Percentiles rank a stretch among this genome's conserved stretches.
These are phyloP conservation scores for Penicillium turbatum DNA, from an alignment of 495 filamentous ascomycete genomes.

Conservation along the genomic window DNA sequence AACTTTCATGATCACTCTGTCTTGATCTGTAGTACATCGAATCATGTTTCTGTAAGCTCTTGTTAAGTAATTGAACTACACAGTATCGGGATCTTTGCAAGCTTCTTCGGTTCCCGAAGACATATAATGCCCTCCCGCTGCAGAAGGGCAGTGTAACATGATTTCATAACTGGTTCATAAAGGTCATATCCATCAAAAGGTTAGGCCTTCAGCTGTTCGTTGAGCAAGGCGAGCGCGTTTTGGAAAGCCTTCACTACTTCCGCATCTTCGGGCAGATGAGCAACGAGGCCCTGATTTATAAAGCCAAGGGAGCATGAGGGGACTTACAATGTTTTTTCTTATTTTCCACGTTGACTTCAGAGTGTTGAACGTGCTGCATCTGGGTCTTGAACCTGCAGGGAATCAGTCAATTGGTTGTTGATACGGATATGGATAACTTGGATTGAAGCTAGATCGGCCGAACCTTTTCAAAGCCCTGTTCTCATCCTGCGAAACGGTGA, in stretches of 20 bases:
- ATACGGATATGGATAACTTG: background rate
- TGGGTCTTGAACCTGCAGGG: constrained; percentile 64
- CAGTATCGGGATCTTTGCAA: background rate
- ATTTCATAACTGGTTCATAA: background rate
- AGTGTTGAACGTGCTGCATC: constrained; percentile 64
- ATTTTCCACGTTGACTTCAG: constrained; percentile 60
- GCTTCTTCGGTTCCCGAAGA: background rate
- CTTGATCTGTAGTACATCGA: background rate
- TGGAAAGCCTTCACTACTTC: constrained; percentile 79
- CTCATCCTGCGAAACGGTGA: constrained; percentile 62
- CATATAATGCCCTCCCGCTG: background rate
- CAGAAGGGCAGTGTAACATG: background rate
- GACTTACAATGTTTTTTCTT: constrained; percentile 71
- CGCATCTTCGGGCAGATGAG: constrained; percentile 47
- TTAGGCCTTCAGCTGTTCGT: constrained; percentile 30
- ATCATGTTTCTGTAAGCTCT: background rate
- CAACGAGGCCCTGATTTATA: background rate
- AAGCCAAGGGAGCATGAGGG: background rate
- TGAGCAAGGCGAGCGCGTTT: constrained; percentile 66
- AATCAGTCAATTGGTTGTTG: constrained; percentile 1
- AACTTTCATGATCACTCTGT: background rate
- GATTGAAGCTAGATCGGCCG: background rate
- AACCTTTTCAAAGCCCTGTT: constrained; percentile 66
- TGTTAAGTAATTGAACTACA: background rate
- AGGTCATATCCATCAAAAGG: background rate